phyloP scores from a whole-genome alignment of 2,329 filamentous ascomycete species.

The Lasiodiplodia sp. region DNA sequence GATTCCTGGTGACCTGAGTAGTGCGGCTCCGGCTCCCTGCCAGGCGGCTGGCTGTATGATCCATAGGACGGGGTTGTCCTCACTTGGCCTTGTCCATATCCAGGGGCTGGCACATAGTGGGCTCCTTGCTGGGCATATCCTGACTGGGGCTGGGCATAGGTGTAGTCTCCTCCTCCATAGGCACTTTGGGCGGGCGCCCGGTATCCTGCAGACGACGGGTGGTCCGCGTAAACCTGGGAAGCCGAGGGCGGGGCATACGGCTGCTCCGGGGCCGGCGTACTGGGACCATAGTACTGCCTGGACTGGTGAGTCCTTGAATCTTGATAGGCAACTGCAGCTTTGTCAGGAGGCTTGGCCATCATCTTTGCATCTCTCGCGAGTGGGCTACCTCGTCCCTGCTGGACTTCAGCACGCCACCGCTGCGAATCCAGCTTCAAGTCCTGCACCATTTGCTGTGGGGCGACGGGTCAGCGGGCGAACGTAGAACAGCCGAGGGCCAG shows the following conservation, averaged over 20 bases:
- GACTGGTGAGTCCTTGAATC: slow-evolving; percentile 52
- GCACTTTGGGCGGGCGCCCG: slow-evolving; percentile 32
- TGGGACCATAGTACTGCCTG: slow-evolving; percentile 51
- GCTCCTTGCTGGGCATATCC: slow-evolving; percentile 44
- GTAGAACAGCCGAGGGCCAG: neutral
- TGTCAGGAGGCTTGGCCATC: slow-evolving; percentile 55
- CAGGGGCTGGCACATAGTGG: slow-evolving; percentile 37
- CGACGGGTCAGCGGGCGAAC: slow-evolving; percentile 9
- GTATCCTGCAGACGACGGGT: slow-evolving; percentile 42
- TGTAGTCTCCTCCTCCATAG: slow-evolving; percentile 37
- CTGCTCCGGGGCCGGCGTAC: slow-evolving; percentile 31
- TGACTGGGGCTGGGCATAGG: slow-evolving; percentile 41
- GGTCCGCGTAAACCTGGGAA: slow-evolving; percentile 40
- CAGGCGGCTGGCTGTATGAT: slow-evolving; percentile 40
- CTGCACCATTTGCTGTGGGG: slow-evolving; percentile 56
- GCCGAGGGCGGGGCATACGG: slow-evolving; percentile 31
- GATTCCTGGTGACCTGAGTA: slow-evolving; percentile 26
- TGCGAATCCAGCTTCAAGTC: slow-evolving; percentile 57
- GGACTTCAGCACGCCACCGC: slow-evolving; percentile 50
- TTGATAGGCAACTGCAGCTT: slow-evolving; percentile 52
- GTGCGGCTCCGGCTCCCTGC: slow-evolving; percentile 35
- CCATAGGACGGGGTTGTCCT: slow-evolving; percentile 34
- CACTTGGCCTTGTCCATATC: slow-evolving; percentile 36
- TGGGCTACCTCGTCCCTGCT: slow-evolving; percentile 56
- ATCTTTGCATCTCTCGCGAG: slow-evolving; percentile 48